Conservation (phyloP, 768 basidiomycete species). For the Auriculariales sp. region DNA sequence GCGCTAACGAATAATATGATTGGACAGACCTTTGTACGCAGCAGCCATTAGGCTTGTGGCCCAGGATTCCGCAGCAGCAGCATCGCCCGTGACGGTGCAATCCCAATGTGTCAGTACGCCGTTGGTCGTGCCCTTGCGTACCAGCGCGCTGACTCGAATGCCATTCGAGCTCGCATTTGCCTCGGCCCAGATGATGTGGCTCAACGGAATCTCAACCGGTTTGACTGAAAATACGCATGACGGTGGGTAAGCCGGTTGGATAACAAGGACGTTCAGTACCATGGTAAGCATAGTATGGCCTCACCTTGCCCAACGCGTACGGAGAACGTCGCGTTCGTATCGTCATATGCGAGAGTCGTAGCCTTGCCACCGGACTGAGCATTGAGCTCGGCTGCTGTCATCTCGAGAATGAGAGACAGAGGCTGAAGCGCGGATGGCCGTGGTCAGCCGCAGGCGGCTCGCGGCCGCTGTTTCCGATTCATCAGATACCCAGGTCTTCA, state of each 20-base stretch:
- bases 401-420: too few species aligned
- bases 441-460: too few species aligned
- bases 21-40: slow-evolving; percentile 45
- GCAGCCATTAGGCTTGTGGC: slow-evolving; percentile 34
- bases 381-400: background rate
- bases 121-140: slow-evolving; percentile 28
- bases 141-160: slow-evolving; percentile 33
- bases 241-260: background rate
- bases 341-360: slow-evolving; percentile 13
- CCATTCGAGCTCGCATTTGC: slow-evolving; percentile 19
- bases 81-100: slow-evolving; percentile 22
- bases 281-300: slow-evolving; percentile 1
- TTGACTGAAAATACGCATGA: background rate
- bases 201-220: slow-evolving; percentile 21
- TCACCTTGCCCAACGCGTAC: slow-evolving; percentile 7
- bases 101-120: slow-evolving; percentile 13
- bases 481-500: too few species aligned
- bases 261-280: slow-evolving; percentile 5
- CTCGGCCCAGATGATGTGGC: slow-evolving; percentile 41
- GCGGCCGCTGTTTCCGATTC: too few species aligned
- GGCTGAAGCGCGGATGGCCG: too few species aligned
- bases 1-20: slow-evolving; percentile 1
- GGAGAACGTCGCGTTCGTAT: slow-evolving; percentile 14
- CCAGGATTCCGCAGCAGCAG: slow-evolving; percentile 31
- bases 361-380: slow-evolving; percentile 4